Base-by-base conservation (phyloP, 306 rosid species). In the Casuarina cunninghamiana region DNA sequence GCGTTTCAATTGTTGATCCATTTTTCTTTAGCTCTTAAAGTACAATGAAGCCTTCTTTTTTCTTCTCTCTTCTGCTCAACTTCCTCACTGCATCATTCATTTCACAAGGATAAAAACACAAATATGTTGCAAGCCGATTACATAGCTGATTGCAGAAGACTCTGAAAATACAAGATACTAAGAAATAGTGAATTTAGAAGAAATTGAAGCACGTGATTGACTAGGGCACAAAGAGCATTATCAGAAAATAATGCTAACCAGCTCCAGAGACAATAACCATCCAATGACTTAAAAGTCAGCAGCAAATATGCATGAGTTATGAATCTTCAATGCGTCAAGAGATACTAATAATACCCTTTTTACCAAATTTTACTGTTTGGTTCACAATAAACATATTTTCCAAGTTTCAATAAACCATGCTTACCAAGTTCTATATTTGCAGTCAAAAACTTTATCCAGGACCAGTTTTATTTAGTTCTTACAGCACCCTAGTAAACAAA, bases 1-100 rank as follows among this genome's bases (percentile, higher is more conserved):
- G 68, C 12, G 35, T 43, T 61, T 16, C 48, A n/a, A 41, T 11
- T 66, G 4, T n/a, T 41, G 3, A 15, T 66, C 50, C 71, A 6
- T 0, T 42, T 41, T 66, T 41, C 13, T 66, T 39, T 17, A 66
- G 50, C 35, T 1, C 21, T 16, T n/a, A 32, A 66, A 66, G 49
- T 1, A 6, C 50, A 66, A 4, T n/a, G 10, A 17, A 66, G 32
- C 13, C 32, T 16, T 39, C 12, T 58, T 2, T 26, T 13, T 60
- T 35, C 11, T 62, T 0, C 5, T 11, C 37, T 35, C 17, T 17
- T 15, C 48, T 42, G 10, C 49, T 42, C 71, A 66, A 41, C 50
- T 66, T 66, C 50, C 49, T 66, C 49, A n/a, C 71, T 66, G 71
- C 71, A 66, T 35, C 71, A 42, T 42, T 6, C 71, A 66, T 41